These are phyloP conservation scores for Colletotrichum tanaceti DNA, from an alignment of 2,329 filamentous ascomycete genomes.

Conservation along the genomic window DNA sequence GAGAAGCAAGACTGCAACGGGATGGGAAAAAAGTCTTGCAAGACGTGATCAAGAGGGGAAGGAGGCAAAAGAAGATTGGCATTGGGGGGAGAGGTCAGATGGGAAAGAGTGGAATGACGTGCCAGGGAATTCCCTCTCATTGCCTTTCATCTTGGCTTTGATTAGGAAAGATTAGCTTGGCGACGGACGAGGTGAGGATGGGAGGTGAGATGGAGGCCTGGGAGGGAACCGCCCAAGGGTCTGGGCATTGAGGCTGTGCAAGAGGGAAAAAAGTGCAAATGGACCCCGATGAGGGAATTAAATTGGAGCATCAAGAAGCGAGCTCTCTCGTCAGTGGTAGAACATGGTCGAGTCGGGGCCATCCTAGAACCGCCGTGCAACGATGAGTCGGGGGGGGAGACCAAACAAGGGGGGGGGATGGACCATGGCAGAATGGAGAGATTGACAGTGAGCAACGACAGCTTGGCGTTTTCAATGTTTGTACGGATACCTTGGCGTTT, in stretches of 20 bases:
- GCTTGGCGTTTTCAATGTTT: conserved; percentile 29
- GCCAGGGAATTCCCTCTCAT: conserved; percentile 23
- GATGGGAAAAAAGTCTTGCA: conserved; percentile 16
- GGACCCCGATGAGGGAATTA: conserved; percentile 37
- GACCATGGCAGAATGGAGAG: conserved; percentile 18
- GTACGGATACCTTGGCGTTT: conserved; percentile 31
- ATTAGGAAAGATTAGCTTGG: conserved; percentile 35
- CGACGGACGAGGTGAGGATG: conserved; percentile 11
- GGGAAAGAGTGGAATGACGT: conserved; percentile 30
- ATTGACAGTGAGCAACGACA: conserved; percentile 5
- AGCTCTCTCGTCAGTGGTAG: conserved; percentile 26
- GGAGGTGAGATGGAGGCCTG: conserved; percentile 11
- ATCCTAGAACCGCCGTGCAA: conserved; percentile 26
- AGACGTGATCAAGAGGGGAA: conserved; percentile 35
- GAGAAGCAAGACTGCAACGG: conserved; percentile 10
- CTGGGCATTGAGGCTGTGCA: conserved; percentile 41
- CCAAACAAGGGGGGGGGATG: conserved; percentile 18
- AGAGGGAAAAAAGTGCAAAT: conserved; percentile 34
- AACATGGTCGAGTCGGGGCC: conserved; percentile 30
- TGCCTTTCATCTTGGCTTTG: conserved; percentile 29
- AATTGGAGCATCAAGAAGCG: conserved; percentile 36
- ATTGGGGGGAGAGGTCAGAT: conserved; percentile 24
- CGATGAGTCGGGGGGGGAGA: conserved; percentile 24
- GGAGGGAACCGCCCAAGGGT: conserved; percentile 35
- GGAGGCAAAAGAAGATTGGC: conserved; percentile 24